These are phyloP conservation scores for Trypanosoma scelopori DNA, from an alignment of 208 protist species.

Conservation along the genomic window DNA sequence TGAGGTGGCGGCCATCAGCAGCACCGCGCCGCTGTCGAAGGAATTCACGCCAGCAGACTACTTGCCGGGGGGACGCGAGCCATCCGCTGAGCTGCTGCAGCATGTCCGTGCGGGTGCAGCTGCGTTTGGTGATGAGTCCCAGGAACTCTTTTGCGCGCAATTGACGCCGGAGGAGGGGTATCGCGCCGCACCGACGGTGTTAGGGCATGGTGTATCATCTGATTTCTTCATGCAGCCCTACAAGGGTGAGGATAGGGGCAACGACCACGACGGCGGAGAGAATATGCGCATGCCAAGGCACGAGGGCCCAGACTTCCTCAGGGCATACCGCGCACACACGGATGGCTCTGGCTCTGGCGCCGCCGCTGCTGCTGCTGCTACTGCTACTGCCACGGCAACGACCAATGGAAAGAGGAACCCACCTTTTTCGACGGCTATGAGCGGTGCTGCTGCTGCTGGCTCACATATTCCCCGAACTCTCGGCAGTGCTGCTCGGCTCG, in stretches of 20 bases:
- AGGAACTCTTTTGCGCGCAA: constrained; percentile 46
- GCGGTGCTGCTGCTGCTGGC: neutral
- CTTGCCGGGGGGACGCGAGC: constrained; percentile 26
- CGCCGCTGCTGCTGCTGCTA: too few species aligned
- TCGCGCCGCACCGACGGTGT: constrained; percentile 24
- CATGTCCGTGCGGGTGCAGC: constrained; percentile 41
- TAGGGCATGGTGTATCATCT: neutral
- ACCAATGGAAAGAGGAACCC: neutral
- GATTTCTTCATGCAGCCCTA: neutral
- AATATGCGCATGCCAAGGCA: neutral
- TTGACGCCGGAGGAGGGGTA: constrained; percentile 68
- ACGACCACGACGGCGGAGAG: constrained; percentile 11
- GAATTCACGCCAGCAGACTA: constrained; percentile 36
- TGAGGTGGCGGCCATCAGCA: constrained; percentile 52
- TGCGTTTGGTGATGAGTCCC: constrained; percentile 38
- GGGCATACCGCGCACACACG: constrained; percentile 30
- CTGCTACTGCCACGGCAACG: too few species aligned
- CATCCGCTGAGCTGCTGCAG: constrained; percentile 39
- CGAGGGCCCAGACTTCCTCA: constrained; percentile 51
- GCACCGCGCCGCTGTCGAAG: constrained; percentile 43
- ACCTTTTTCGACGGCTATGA: neutral
- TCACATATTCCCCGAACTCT: constrained; percentile 16
- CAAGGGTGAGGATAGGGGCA: neutral
- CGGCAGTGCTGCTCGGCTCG: constrained; percentile 48
- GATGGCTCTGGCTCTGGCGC: too few species aligned